Percentiles rank a stretch among this genome's conserved stretches.
Conservation (phyloP, 371 early-diverging fungal species). For the Mucor indicus region DNA sequence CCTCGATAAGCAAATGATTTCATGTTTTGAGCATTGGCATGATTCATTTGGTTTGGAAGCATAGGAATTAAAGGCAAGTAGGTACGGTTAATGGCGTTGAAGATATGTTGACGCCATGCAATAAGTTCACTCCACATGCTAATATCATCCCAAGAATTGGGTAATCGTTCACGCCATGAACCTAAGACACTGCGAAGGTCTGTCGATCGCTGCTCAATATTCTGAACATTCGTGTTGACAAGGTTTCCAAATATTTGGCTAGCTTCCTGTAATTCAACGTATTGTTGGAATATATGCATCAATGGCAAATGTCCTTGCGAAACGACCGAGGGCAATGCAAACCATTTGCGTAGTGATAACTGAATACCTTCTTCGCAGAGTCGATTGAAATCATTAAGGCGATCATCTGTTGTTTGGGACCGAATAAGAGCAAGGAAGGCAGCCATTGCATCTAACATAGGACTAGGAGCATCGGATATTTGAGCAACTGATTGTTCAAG, state of each 20-base stretch:
- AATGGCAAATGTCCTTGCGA: conserved; percentile 84
- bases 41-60: conserved; percentile 46
- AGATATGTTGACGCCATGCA: conserved; percentile 97
- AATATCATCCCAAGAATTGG: conserved; percentile 97
- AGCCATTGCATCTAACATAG: conserved; percentile 85
- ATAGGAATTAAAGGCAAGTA: conserved; percentile 86
- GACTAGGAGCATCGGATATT: conserved; percentile 57
- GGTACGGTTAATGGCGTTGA: conserved; percentile 91
- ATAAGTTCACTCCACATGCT: conserved; percentile 97
- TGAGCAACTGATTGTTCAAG: conserved; percentile 62
- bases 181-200: conserved; percentile 90
- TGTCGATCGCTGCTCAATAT: conserved; percentile 78
- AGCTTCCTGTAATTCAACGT: conserved; percentile 93
- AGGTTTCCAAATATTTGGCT: conserved; percentile 83
- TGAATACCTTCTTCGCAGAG: conserved; percentile 89
- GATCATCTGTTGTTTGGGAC: conserved; percentile 64
- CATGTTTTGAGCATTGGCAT: conserved; percentile 51
- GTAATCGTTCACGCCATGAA: conserved; percentile 98
- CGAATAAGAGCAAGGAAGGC: conserved; percentile 78
- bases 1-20: conserved; percentile 94
- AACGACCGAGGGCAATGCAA: conserved; percentile 78
- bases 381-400: conserved; percentile 70
- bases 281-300: conserved; percentile 92
- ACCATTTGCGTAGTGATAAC: conserved; percentile 84
- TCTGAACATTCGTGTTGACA: conserved; percentile 68